Evolutionary conservation across 148 eudicot genomes (phyloP).

Genomic region (Nepenthes gracilis): DNA sequence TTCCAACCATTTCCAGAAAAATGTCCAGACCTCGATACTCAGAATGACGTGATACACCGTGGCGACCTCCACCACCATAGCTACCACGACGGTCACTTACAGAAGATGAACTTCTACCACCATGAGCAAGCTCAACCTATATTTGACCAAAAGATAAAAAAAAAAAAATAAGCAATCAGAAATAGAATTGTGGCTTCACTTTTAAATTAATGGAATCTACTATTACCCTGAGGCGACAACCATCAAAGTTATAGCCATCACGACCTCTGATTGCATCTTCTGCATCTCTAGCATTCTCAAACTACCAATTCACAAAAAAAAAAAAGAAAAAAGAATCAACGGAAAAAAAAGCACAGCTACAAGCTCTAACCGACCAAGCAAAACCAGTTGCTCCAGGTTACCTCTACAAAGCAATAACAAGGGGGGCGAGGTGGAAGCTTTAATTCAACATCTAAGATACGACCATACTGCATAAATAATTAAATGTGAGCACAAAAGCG

Average conservation of each 20-base stretch:
- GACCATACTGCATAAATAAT: conserved; percentile 70
- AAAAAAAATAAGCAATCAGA: not conserved
- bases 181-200: not conserved
- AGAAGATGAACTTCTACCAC: conserved; percentile 79
- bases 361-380: not conserved
- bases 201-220: not conserved
- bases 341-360: not conserved
- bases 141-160: not conserved
- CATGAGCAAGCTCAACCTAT: conserved; percentile 98
- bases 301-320: conserved; percentile 25
- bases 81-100: conserved; percentile 78
- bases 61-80: conserved; percentile 27
- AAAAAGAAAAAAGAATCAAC: not conserved
- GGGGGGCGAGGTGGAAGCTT: conserved; percentile 98
- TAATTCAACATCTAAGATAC: conserved; percentile 85
- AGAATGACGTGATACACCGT: conserved; percentile 71
- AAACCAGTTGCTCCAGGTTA: conserved; percentile 12
- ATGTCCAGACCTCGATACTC: conserved; percentile 60
- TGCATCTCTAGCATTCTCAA: conserved; percentile 90
- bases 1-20: not conserved
- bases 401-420: conserved; percentile 93
- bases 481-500: not conserved
- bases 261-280: conserved; percentile 96
- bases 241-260: conserved; percentile 98
- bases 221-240: conserved; percentile 88